A percentile compares a stretch with the other conserved stretches of the same genome.
phyloP scores from a whole-genome alignment of 1,284 basidiomycete genomes.

The Leccinum pallidistipes region DNA sequence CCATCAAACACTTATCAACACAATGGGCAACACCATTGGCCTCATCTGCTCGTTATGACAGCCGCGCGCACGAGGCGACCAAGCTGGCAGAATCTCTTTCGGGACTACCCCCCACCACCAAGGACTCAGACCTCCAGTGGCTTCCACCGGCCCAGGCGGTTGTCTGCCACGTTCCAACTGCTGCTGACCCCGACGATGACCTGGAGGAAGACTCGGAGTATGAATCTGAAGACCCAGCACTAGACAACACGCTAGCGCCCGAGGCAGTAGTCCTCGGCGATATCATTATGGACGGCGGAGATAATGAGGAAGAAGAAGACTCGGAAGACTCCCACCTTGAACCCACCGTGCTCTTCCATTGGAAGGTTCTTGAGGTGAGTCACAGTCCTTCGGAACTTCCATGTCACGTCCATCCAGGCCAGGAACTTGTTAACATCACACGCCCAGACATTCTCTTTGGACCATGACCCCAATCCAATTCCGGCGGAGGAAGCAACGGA shows the following conservation, averaged over 20 bases:
- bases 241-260: neutral
- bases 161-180: neutral
- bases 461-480: neutral
- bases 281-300: neutral
- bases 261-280: neutral
- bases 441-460: no score
- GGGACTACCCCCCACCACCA: neutral
- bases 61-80: neutral
- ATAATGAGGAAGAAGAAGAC: neutral
- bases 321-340: neutral
- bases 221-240: neutral
- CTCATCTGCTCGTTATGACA: neutral
- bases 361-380: neutral
- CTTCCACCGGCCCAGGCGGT: neutral
- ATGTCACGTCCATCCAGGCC: neutral
- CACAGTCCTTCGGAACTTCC: neutral
- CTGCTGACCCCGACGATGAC: neutral
- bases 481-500: neutral
- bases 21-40: neutral
- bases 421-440: no score
- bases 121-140: neutral
- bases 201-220: neutral
- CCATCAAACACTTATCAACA: neutral
- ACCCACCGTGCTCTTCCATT: neutral
- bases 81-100: neutral